Evolutionary conservation across 2,329 filamentous ascomycete species (phyloP), one percentile per base, ranked within the genome.

Genomic region (Akanthomyces dipterigenus): DNA sequence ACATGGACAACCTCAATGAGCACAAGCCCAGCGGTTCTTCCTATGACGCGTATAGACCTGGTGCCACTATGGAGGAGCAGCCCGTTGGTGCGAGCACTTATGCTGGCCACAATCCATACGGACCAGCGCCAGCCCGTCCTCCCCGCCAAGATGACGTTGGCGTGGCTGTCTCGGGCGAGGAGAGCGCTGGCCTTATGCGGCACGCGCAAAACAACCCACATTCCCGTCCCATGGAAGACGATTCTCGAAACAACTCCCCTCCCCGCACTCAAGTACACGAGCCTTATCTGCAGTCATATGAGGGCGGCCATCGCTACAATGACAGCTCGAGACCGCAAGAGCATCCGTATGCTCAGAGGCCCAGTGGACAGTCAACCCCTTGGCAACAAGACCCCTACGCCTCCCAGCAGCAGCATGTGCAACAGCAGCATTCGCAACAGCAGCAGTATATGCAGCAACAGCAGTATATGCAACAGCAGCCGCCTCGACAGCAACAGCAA

Each of bases 181-280:
- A 82, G 68, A 76, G 72, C 38, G 73, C 72, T 3, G 78, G 78
- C 2, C 72, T 82, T 36, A 77, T 80, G 61, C 75, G 75, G 1
- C 60, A 73, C 53, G 71, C 71, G 2, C 71, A 73, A 63, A 71
- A 70, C 3, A 69, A 69, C 51, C 68, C 69, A 2, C 65, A 67
- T 20, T 51, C 54, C 1, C 60, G 59, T 36, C n/a, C 53, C n/a
- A 42, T 42, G n/a, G 58, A 42, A 14, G 22, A 11, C 31, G 50
- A 61, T 11, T 55, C 50, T 1, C 40, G 58, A 14, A 55, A 22
- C 22, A 46, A 3, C 50, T 61, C 50, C 6, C 58, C 58, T 2
- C 58, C 58, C 11, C 58, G 58, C 3, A 61, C 31, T 4, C 58
- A 55, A 48, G 50, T 55, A 3, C 58, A 61, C 38, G 60, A 62